Evolutionary conservation across 768 basidiomycete genomes (phyloP).

Genomic region (Termitomyces eurrhizus): DNA sequence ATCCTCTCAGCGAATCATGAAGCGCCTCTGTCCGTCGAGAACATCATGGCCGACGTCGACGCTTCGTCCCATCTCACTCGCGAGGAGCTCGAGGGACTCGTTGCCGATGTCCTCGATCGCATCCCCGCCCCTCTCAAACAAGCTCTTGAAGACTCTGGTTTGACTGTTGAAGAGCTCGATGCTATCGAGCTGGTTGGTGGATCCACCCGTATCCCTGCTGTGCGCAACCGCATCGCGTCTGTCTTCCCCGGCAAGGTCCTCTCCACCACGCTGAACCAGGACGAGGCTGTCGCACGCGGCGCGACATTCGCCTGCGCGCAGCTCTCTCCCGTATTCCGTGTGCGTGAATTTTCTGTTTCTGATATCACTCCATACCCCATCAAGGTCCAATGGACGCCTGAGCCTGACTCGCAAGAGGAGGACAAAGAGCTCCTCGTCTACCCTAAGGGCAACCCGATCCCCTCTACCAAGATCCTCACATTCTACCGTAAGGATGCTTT

Average conservation of each 20-base stretch:
- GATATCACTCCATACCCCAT: conserved; percentile 88
- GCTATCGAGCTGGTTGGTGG: conserved; percentile 93
- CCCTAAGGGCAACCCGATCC: conserved; percentile 78
- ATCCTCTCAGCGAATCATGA: conserved; percentile 91
- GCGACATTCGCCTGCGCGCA: conserved; percentile 97
- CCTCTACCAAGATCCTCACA: conserved; percentile 93
- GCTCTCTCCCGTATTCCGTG: conserved; percentile 96
- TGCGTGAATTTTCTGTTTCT: conserved; percentile 87
- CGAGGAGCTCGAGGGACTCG: conserved; percentile 79
- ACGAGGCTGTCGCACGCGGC: conserved; percentile 94
- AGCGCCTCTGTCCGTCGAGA: conserved; percentile 89
- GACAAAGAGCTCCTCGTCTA: conserved; percentile 92
- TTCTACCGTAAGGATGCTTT: conserved; percentile 91
- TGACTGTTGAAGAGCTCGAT: conserved; percentile 83
- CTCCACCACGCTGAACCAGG: conserved; percentile 93
- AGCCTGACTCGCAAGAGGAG: conserved; percentile 74
- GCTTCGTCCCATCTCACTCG: conserved; percentile 82
- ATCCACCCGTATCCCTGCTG: conserved; percentile 87
- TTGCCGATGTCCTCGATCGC: conserved; percentile 69
- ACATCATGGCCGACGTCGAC: conserved; percentile 94
- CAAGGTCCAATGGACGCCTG: conserved; percentile 83
- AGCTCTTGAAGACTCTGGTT: conserved; percentile 76
- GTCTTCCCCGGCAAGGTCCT: conserved; percentile 83
- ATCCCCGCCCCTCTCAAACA: conserved; percentile 72
- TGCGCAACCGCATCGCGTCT: conserved; percentile 81